Evolutionary conservation across 73 alveolate species (phyloP), one percentile per base, ranked within the genome.

Genomic region (Stentor roeselii): DNA sequence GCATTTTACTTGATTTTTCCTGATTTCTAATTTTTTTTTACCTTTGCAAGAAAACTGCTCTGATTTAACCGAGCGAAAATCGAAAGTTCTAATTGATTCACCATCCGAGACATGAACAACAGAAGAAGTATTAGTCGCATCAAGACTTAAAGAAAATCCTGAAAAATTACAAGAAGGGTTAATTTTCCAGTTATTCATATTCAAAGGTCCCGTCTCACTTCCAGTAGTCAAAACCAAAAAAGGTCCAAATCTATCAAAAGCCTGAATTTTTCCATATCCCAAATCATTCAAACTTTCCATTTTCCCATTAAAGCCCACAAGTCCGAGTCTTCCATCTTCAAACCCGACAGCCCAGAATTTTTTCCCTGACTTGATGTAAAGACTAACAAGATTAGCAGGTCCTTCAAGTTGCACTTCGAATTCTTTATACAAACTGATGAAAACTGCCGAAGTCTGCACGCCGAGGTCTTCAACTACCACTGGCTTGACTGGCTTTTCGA

Each of bases 201-300:
- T 50, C 6, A 50, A 21, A 11, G 21, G 6, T 50, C 67, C 67
- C 21, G 67, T 50, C 6, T 6, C 67, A 11, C 21, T 50, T 11
- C 6, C 21, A 11, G 67, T 50, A 6, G 67, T 11, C 6, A 50
- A 6, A 11, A 50, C 21, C 21, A 50, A 11, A 11, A 11, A 21
- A 50, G 67, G 67, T 11, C 67, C 67, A 50, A 50, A 50, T 50
- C 67, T 50, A 50, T 50, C 67, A 50, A 50, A 21, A 50, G 67
- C 67, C 6, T 11, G 67, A 6, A 50, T 21, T 11, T 6, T 6
- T 50, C 67, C 67, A 11, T 11, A 50, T 11, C 21, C 21, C 67
- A 50, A 50, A 11, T 11, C 6, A 50, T 6, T 6, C 30, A 6
- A 21, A 11, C 6, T 50, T 50, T 50, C 67, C 21, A 11, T 50